phyloP scores from a whole-genome alignment of 768 basidiomycete genomes.

The Lentinus brumalis region DNA sequence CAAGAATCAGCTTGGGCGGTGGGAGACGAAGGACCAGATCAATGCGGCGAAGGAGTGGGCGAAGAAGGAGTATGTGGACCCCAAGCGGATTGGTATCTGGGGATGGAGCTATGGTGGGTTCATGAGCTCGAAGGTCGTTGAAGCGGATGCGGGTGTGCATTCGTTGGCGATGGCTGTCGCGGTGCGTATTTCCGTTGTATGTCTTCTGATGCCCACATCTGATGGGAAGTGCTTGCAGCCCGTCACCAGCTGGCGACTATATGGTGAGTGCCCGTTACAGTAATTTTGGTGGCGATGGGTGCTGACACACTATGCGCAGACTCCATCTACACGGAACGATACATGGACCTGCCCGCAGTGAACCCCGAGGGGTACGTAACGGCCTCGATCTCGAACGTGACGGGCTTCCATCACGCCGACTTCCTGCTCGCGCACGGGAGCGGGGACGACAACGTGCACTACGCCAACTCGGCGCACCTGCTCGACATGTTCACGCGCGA shows the following conservation, averaged over 20 bases:
- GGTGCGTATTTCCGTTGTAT: constrained; percentile 46
- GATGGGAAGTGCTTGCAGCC: constrained; percentile 48
- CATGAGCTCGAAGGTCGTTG: constrained; percentile 91
- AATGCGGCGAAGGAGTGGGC: constrained; percentile 90
- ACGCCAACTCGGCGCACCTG: constrained; percentile 85
- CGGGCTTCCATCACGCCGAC: constrained; percentile 78
- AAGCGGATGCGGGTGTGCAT: constrained; percentile 88
- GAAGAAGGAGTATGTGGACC: constrained; percentile 84
- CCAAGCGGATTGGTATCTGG: constrained; percentile 90
- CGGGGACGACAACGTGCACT: constrained; percentile 97
- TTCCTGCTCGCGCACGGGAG: constrained; percentile 91
- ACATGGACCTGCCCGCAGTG: constrained; percentile 82
- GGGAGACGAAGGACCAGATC: constrained; percentile 89
- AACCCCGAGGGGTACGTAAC: constrained; percentile 90
- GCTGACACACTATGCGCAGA: constrained; percentile 46
- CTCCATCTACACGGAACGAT: constrained; percentile 96
- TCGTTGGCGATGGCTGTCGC: constrained; percentile 90
- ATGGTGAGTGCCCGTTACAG: constrained; percentile 54
- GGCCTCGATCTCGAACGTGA: constrained; percentile 85
- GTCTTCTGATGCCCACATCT: background rate
- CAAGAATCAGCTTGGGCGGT: constrained; percentile 85
- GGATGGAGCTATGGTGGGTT: constrained; percentile 99
- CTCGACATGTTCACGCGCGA: constrained; percentile 90
- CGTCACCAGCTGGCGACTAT: constrained; percentile 84
- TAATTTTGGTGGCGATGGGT: no score